phyloP scores from a whole-genome alignment of 441 rosid species.

The Corymbia citriodora region DNA sequence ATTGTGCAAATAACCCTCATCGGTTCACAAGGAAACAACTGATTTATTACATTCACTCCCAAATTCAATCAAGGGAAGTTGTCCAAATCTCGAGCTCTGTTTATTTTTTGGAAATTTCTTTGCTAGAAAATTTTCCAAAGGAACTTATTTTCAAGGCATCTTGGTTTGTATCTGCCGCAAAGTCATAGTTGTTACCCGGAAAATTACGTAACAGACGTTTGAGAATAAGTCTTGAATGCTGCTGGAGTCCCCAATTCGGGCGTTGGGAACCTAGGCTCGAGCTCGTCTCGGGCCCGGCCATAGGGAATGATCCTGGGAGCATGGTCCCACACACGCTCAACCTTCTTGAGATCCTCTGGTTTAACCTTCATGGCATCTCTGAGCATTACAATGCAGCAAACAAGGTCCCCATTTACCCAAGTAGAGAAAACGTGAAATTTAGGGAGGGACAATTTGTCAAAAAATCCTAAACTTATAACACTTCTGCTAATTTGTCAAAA shows the following conservation, averaged over 20 bases:
- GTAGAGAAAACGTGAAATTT: not conserved
- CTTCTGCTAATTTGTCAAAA: too few relatives aligned
- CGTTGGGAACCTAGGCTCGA: fast-evolving
- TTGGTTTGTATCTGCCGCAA: not conserved
- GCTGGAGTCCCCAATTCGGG: not conserved
- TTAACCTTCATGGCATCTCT: not conserved
- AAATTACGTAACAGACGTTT: not conserved
- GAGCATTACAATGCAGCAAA: not conserved
- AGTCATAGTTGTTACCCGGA: not conserved
- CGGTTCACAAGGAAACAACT: too few relatives aligned
- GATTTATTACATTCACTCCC: not conserved
- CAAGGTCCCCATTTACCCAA: not conserved
- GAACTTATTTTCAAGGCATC: not conserved
- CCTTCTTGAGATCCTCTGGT: not conserved
- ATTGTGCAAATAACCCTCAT: not conserved
- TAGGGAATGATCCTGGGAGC: not conserved
- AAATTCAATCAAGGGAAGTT: not conserved
- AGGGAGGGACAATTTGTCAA: too few relatives aligned
- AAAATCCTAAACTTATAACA: too few relatives aligned
- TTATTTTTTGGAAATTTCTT: not conserved
- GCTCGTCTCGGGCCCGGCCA: not conserved
- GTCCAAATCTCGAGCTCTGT: not conserved
- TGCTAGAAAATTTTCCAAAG: fast-evolving
- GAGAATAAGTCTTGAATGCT: not conserved
- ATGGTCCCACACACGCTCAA: not conserved